These are phyloP conservation scores for Aspergillus melleus DNA, from an alignment of 2,329 filamentous ascomycete genomes.

Conservation along the genomic window DNA sequence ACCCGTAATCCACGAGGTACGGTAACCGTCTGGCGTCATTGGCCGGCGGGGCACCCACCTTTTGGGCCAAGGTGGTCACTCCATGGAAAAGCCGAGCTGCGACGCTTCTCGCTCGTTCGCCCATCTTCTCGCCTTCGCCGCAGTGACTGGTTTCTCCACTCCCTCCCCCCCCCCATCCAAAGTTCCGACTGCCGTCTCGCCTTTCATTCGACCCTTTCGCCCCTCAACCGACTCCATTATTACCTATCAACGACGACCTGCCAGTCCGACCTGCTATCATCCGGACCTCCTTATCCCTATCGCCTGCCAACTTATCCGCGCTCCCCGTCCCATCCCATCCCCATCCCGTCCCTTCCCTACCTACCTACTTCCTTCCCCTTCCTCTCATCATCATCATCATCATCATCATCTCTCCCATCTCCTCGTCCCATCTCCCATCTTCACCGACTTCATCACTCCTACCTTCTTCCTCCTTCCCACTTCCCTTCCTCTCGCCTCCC, in stretches of 20 bases:
- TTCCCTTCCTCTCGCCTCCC: slow-evolving; percentile 10
- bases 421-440: slow-evolving; percentile 17
- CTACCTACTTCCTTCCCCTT: slow-evolving; percentile 17
- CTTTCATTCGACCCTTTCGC: slow-evolving; percentile 14
- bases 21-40: slow-evolving; percentile 15
- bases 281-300: slow-evolving; percentile 20
- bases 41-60: not conserved
- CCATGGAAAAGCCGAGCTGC: slow-evolving; percentile 4
- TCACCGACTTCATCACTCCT: slow-evolving; percentile 12
- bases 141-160: slow-evolving; percentile 11
- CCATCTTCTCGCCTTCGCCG: slow-evolving; percentile 17
- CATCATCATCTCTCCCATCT: slow-evolving; percentile 16
- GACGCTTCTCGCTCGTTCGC: slow-evolving; percentile 24
- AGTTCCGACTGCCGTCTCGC: slow-evolving; percentile 19
- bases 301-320: slow-evolving; percentile 10
- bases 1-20: slow-evolving; percentile 22
- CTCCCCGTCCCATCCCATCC: slow-evolving; percentile 5
- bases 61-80: not conserved
- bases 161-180: slow-evolving; percentile 13
- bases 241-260: slow-evolving; percentile 4
- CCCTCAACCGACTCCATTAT: slow-evolving; percentile 6
- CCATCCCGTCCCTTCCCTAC: slow-evolving; percentile 4
- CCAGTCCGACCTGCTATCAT: slow-evolving; percentile 8
- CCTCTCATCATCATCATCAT: slow-evolving; percentile 12
- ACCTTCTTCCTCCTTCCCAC: slow-evolving; percentile 16